Percentiles rank a stretch among this genome's conserved stretches.
Conservation (phyloP, 2,329 filamentous ascomycete species). For the Ascocoryne sarcoides region DNA sequence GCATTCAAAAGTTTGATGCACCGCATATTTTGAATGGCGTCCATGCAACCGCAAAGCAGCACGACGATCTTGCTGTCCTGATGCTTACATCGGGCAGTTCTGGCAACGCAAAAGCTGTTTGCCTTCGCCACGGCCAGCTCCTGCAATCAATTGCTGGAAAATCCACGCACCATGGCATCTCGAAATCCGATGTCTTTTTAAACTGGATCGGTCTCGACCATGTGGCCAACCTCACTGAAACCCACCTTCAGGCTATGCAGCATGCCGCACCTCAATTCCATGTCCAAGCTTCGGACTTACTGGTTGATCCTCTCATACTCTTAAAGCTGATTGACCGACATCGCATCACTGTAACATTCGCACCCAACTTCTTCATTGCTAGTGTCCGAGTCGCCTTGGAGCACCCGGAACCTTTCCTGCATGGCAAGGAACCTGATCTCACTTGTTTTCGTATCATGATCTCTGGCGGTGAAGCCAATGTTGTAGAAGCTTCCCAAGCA, state of each 20-base stretch:
- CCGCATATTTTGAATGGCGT: neutral
- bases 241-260: constrained; percentile 41
- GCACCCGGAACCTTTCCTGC: neutral
- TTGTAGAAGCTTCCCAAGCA: constrained; percentile 26
- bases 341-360: constrained; percentile 36
- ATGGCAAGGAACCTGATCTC: constrained; percentile 23
- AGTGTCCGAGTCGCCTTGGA: constrained; percentile 3
- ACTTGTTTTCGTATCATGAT: constrained; percentile 27
- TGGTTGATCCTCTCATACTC: constrained; percentile 33
- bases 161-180: constrained; percentile 1
- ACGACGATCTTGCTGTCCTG: constrained; percentile 20
- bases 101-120: constrained; percentile 42
- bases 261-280: constrained; percentile 38
- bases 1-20: neutral
- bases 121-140: constrained; percentile 35
- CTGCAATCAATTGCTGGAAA: constrained; percentile 27
- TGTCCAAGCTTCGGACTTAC: constrained; percentile 33
- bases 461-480: constrained; percentile 40
- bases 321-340: constrained; percentile 33
- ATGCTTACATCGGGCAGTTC: constrained; percentile 47
- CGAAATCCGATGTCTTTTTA: constrained; percentile 19
- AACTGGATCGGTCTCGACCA: constrained; percentile 42
- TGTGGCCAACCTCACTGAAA: constrained; percentile 42
- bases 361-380: constrained; percentile 35
- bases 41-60: neutral